Base-by-base conservation (phyloP, 768 basidiomycete genomes). In the Termitomyces sp. region DNA sequence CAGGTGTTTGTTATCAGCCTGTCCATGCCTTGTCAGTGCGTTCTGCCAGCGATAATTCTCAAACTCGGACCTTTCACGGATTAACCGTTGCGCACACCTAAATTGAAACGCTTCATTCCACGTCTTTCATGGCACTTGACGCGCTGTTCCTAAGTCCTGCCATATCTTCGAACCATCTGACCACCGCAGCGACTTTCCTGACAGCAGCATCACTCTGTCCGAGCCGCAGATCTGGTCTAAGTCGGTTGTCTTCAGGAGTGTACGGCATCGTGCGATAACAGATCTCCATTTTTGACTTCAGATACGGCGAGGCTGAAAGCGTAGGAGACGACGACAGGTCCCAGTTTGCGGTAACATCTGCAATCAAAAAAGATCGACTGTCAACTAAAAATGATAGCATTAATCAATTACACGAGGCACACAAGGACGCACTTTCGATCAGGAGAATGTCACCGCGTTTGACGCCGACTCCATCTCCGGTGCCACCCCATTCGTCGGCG, bases 261-360 rank as follows among this genome's bases (percentile, higher is more conserved):
- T 81, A 78, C 2, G 89, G 87, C 81, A 93, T 81, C 7, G 89
- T 87, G 20, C 91, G 84, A 71, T 88, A 93, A 67, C 91, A 93
- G 16, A 93, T 85, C 62, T 85, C 78, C 49, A 84, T 67, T 53
- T 69, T 73, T 1, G 89, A 87, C 49, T 80, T 82, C 27, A 85
- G 78, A 63, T 83, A 80, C 13, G 87, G 84, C 1, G 91, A 92
- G 0, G 89, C 91, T 0, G 85, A 83, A 30, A 92, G 72, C 2
- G 76, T 75, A 50, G 82, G 70, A 1, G 83, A 76, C 1, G 76
- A 69, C 11, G 69, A 65, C 1, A 75, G 66, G 60, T 83, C 79
- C 66, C 75, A 80, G 9, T 74, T 68, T 2, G 79, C 80, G 46
- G 73, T 75, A 13, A 89, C 78, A 67, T 86, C 88, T 89, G 54